Evolutionary conservation across 495 filamentous ascomycete genomes (phyloP).

Genomic region (Collariella sp.): DNA sequence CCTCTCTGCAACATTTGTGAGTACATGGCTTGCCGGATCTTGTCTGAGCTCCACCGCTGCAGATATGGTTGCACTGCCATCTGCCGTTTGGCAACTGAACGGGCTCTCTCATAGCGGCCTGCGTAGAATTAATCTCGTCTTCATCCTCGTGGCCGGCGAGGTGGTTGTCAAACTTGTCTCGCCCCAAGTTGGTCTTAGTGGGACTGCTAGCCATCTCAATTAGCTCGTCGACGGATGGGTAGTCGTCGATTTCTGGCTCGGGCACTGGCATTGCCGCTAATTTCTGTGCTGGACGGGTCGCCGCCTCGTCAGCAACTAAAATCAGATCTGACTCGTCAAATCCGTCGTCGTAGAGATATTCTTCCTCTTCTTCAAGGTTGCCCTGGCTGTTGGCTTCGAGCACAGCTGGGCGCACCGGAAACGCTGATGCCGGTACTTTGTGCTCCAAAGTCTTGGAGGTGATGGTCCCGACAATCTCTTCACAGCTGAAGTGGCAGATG

Average conservation of each 20-base stretch:
- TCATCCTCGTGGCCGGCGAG: conserved; percentile 3
- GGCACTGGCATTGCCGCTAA: conserved; percentile 4
- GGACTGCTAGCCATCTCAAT: conserved; percentile 1
- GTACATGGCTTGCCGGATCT: conserved; percentile 40
- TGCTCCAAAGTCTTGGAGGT: conserved; percentile 53
- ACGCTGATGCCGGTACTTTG: conserved; percentile 48
- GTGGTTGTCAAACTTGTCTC: conserved; percentile 33
- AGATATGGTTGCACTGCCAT: conserved; percentile 81
- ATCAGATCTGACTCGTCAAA: conserved; percentile 22
- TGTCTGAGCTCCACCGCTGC: conserved; percentile 58
- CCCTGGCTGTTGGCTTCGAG: not conserved
- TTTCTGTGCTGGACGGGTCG: not conserved
- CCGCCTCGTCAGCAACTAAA: conserved; percentile 17
- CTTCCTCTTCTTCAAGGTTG: not conserved
- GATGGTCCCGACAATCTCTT: conserved; percentile 81
- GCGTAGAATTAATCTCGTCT: conserved; percentile 15
- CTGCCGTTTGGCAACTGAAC: conserved; percentile 67
- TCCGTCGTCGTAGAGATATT: conserved; percentile 15
- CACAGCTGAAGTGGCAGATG: conserved; percentile 71
- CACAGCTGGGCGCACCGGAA: conserved; percentile 27
- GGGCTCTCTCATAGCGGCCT: conserved; percentile 32
- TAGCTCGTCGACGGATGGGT: conserved; percentile 28
- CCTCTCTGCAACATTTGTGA: conserved; percentile 84
- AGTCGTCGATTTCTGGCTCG: conserved; percentile 17
- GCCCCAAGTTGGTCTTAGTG: conserved; percentile 1